These are phyloP conservation scores for Solanum bukasovii DNA, from an alignment of 257 asterid species.

Conservation along the genomic window DNA sequence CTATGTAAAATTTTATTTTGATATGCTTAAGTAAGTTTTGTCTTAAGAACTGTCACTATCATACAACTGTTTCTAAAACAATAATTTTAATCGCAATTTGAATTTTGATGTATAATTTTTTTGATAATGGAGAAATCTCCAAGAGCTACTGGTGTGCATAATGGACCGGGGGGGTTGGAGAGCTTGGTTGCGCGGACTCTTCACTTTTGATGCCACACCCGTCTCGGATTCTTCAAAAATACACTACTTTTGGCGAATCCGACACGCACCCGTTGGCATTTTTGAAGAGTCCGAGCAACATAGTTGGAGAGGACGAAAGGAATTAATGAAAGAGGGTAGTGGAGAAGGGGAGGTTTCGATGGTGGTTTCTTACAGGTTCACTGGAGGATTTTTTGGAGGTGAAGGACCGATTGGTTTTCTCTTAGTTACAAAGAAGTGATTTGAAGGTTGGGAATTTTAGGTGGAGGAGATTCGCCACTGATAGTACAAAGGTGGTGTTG, in stretches of 20 bases:
- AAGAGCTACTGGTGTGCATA: background rate
- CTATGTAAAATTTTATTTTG: background rate
- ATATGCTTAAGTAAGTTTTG: background rate
- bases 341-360: background rate
- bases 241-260: no score
- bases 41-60: background rate
- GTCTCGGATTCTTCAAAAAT: no score
- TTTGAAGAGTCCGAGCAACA: no score
- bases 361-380: background rate
- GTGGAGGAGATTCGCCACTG: background rate
- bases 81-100: background rate
- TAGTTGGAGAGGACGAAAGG: background rate
- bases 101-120: background rate
- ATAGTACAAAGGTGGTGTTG: background rate
- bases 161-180: background rate
- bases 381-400: background rate
- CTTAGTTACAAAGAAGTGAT: background rate
- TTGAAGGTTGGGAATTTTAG: background rate
- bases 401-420: background rate
- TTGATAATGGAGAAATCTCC: background rate
- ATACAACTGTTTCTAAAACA: background rate
- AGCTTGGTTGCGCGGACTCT: no score
- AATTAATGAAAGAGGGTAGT: background rate
- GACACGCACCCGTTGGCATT: no score
- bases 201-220: no score